Evolutionary conservation across 257 asterid genomes (phyloP).

Genomic region (Solanum virginianum): DNA sequence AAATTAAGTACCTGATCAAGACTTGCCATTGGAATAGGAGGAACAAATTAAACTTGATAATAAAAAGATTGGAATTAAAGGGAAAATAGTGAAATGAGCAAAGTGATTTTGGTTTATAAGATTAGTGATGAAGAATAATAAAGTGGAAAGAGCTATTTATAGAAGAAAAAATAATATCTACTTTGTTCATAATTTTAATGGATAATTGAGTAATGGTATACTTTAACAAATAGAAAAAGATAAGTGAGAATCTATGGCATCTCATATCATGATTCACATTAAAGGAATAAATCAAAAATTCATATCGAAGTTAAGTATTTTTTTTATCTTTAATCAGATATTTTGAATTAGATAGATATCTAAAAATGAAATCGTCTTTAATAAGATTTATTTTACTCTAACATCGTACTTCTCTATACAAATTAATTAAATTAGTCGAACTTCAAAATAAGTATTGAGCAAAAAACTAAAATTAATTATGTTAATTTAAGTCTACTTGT

Average conservation of each 20-base stretch:
- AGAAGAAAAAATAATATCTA: neutral
- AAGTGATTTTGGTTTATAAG: neutral
- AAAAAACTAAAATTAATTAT: too few species aligned
- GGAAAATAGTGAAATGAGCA: neutral
- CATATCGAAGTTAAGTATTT: neutral
- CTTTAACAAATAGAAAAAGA: neutral
- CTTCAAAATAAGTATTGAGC: neutral
- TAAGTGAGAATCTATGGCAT: neutral
- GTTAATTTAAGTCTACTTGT: neutral
- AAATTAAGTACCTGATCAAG: neutral
- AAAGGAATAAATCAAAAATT: neutral
- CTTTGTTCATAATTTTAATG: neutral
- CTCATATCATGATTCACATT: neutral
- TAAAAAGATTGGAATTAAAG: neutral
- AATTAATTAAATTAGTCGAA: neutral
- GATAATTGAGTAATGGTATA: neutral
- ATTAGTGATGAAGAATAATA: neutral
- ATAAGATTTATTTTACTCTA: neutral
- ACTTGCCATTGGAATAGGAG: neutral
- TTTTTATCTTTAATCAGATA: neutral
- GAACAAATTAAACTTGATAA: neutral
- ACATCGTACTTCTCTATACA: fast-evolving
- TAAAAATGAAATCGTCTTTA: neutral
- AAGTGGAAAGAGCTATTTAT: neutral
- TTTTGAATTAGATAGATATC: neutral